Conservation (phyloP, 768 basidiomycete species). For the Leccinum ochraceum region DNA sequence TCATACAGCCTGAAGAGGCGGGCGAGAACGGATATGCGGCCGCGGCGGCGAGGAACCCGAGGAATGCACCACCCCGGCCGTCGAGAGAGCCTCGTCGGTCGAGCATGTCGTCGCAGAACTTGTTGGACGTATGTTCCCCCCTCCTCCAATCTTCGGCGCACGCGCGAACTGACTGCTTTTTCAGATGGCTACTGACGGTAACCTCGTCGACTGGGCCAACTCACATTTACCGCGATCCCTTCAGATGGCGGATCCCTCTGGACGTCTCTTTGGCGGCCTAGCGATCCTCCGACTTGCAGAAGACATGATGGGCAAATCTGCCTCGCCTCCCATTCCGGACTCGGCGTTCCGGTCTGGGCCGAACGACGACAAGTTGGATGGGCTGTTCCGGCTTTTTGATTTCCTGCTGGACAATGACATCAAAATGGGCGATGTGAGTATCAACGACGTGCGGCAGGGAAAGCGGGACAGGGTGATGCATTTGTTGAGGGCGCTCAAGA, state of each 20-base stretch:
- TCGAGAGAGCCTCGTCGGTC: constrained; percentile 60
- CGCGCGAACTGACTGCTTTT: neutral
- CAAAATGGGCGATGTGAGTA: constrained; percentile 88
- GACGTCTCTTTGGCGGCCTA: constrained; percentile 63
- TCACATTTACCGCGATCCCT: constrained; percentile 66
- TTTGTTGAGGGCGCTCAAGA: constrained; percentile 71
- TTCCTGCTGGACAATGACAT: constrained; percentile 91
- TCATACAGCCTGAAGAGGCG: constrained; percentile 39
- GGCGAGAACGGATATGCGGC: constrained; percentile 18
- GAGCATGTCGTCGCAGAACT: constrained; percentile 31
- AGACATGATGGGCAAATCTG: constrained; percentile 64
- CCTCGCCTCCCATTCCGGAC: constrained; percentile 73
- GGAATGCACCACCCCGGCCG: constrained; percentile 60
- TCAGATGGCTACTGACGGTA: constrained; percentile 40
- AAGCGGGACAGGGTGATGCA: constrained; percentile 81
- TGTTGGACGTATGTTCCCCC: constrained; percentile 18
- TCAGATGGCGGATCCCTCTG: constrained; percentile 50
- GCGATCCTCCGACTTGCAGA: constrained; percentile 85
- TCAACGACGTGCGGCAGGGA: constrained; percentile 88
- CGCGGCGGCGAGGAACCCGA: constrained; percentile 16
- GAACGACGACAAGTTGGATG: constrained; percentile 80
- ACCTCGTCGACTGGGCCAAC: constrained; percentile 90
- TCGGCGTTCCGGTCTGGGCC: constrained; percentile 70
- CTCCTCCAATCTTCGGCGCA: constrained; percentile 1
- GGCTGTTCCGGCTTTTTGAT: constrained; percentile 88